phyloP scores from a whole-genome alignment of 306 rosid genomes.

The Gastrolobium bilobum region DNA sequence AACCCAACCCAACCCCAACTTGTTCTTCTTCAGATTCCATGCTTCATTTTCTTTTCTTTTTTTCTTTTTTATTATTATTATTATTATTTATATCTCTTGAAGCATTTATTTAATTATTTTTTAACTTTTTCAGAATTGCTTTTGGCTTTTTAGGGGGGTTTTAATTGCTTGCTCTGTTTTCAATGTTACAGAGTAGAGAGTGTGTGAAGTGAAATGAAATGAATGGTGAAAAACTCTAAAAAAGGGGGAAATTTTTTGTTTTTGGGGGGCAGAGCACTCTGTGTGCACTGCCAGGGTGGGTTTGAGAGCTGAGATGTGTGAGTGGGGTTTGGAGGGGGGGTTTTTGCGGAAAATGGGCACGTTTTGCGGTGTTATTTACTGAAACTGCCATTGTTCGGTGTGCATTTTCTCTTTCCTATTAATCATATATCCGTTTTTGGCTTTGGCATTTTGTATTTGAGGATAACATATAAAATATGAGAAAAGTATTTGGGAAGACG shows the following conservation, averaged over 20 bases:
- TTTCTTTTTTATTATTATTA: background rate
- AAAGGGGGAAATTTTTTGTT: conserved; percentile 2
- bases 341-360: conserved; percentile 33
- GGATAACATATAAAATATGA: conserved; percentile 25
- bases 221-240: conserved; percentile 4
- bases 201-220: conserved; percentile 32
- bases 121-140: background rate
- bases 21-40: conserved; percentile 54
- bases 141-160: background rate
- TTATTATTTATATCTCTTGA: conserved; percentile 35
- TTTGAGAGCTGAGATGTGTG: conserved; percentile 11
- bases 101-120: background rate
- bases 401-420: background rate
- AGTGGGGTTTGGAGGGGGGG: conserved; percentile 49
- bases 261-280: conserved; percentile 37
- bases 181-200: conserved; percentile 53
- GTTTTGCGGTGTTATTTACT: conserved; percentile 46
- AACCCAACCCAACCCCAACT: background rate
- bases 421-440: background rate
- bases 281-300: background rate
- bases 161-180: conserved; percentile 54
- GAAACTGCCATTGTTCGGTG: conserved; percentile 33
- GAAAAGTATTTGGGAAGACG: background rate
- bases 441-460: background rate
- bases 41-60: conserved; percentile 36